Evolutionary conservation across 2,329 filamentous ascomycete genomes (phyloP).

Genomic region (Penicillium thymicola): DNA sequence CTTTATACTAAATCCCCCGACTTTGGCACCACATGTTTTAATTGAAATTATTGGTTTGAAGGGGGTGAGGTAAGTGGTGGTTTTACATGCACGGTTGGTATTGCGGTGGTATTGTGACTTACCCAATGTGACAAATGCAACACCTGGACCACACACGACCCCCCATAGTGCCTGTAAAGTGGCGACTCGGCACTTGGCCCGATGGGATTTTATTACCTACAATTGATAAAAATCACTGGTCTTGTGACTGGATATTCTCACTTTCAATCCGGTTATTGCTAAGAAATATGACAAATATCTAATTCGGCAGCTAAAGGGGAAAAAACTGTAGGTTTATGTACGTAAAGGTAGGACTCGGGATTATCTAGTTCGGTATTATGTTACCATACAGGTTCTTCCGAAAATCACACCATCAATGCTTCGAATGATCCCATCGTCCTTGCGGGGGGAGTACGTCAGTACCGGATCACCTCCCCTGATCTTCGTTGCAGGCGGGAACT

Average conservation of each 20-base stretch:
- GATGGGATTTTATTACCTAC: neutral
- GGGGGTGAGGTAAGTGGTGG: conserved; percentile 2
- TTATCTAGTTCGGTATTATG: neutral
- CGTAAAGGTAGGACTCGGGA: neutral
- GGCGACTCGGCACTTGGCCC: conserved; percentile 9
- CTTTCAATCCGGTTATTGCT: neutral
- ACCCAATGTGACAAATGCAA: conserved; percentile 9
- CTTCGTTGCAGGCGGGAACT: conserved; percentile 22
- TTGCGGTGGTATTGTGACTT: conserved; percentile 7
- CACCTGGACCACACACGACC: neutral
- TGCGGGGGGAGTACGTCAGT: conserved; percentile 21
- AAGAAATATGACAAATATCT: neutral
- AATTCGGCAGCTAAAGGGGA: neutral
- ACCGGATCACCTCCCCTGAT: conserved; percentile 22
- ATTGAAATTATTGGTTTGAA: neutral
- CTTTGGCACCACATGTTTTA: neutral
- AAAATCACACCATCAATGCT: conserved; percentile 28
- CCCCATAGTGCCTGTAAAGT: conserved; percentile 2
- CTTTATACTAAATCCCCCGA: neutral
- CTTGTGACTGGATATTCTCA: neutral
- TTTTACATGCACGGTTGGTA: conserved; percentile 13
- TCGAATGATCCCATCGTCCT: conserved; percentile 20
- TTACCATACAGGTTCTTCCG: conserved; percentile 3
- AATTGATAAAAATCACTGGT: neutral
- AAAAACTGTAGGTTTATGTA: neutral